phyloP scores from a whole-genome alignment of 176 grass and related monocot species.

The Musa beccarii region DNA sequence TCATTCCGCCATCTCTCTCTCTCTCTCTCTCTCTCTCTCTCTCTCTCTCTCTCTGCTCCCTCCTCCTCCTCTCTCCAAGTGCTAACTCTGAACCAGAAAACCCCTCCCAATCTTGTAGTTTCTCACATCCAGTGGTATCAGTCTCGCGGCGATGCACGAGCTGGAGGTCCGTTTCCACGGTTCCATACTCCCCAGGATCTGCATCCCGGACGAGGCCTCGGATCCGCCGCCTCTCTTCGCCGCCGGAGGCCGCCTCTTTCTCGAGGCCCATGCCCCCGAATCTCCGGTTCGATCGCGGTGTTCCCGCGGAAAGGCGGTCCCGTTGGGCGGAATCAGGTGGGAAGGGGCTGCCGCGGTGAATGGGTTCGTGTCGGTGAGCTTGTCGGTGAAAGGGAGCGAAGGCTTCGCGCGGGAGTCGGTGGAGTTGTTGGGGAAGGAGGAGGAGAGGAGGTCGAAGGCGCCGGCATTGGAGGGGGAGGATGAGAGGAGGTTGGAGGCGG shows the following conservation, averaged over 20 bases:
- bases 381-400: conserved; percentile 64
- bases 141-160: conserved; percentile 49
- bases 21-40: too few species aligned
- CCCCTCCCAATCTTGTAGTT: neutral
- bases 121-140: neutral
- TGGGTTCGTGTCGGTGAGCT: conserved; percentile 64
- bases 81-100: neutral
- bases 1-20: neutral
- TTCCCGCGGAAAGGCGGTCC: neutral
- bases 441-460: conserved; percentile 35
- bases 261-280: conserved; percentile 1
- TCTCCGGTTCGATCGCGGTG: conserved; percentile 14
- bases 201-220: conserved; percentile 3
- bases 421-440: conserved; percentile 40
- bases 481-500: neutral
- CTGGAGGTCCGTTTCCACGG: conserved; percentile 66
- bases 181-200: conserved; percentile 40
- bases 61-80: neutral
- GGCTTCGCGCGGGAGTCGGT: conserved; percentile 43
- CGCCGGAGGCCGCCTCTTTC: neutral
- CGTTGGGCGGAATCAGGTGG: conserved; percentile 1
- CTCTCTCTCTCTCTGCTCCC: too few species aligned
- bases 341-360: neutral
- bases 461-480: conserved; percentile 28
- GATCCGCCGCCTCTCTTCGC: neutral